These are phyloP conservation scores for Calocybe indica DNA, from an alignment of 768 basidiomycete species.

Conservation along the genomic window DNA sequence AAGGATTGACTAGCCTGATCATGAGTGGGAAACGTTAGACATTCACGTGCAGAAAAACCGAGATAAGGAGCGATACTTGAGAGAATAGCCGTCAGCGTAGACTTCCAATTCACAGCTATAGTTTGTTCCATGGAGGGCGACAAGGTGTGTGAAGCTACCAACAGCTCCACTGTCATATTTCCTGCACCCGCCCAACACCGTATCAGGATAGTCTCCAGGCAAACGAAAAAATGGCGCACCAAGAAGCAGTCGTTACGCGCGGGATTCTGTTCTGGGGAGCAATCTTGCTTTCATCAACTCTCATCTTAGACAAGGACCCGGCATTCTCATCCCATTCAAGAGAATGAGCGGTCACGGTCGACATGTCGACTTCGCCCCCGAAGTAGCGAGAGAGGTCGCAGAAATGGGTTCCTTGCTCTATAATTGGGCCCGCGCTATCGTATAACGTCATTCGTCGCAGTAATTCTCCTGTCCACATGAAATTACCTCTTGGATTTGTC, in stretches of 20 bases:
- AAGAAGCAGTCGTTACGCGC: slow-evolving; percentile 87
- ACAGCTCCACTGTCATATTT: slow-evolving; percentile 96
- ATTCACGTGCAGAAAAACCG: slow-evolving; percentile 1
- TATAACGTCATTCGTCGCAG: slow-evolving; percentile 1
- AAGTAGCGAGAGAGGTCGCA: slow-evolving; percentile 97
- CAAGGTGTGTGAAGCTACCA: slow-evolving; percentile 85
- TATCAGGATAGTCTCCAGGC: background rate
- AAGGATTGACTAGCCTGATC: slow-evolving; percentile 80
- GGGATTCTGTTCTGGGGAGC: slow-evolving; percentile 87
- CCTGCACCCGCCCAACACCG: slow-evolving; percentile 32
- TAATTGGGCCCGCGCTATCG: slow-evolving; percentile 67
- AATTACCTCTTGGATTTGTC: slow-evolving; percentile 77
- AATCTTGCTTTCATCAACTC: slow-evolving; percentile 81
- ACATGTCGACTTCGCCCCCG: slow-evolving; percentile 90
- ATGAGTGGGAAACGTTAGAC: background rate
- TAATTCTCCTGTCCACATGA: background rate
- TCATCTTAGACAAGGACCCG: slow-evolving; percentile 74
- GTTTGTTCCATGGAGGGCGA: slow-evolving; percentile 85
- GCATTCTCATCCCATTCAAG: slow-evolving; percentile 91
- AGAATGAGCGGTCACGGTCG: slow-evolving; percentile 76
- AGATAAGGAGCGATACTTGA: slow-evolving; percentile 51
- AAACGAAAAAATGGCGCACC: slow-evolving; percentile 37
- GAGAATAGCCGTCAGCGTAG: slow-evolving; percentile 87
- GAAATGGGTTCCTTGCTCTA: slow-evolving; percentile 96
- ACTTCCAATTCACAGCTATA: slow-evolving; percentile 96